Evolutionary conservation across 208 protist genomes (phyloP).

Genomic region (Leishmania arabica): DNA sequence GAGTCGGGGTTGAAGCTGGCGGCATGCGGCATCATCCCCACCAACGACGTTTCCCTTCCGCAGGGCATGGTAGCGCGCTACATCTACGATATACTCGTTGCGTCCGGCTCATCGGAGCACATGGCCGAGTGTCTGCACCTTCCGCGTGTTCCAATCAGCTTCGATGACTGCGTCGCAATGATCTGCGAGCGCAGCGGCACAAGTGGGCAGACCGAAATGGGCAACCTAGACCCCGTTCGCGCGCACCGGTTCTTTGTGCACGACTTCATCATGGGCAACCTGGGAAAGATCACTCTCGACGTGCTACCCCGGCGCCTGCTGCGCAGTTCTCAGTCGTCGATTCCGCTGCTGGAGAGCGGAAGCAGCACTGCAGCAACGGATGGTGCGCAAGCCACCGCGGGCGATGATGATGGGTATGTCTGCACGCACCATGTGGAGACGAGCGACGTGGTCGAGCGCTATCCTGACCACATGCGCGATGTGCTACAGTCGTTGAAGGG

Average conservation of each 20-base stretch:
- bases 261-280: slow-evolving; percentile 83
- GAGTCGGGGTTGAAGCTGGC: slow-evolving; percentile 88
- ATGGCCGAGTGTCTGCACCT: slow-evolving; percentile 88
- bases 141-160: slow-evolving; percentile 81
- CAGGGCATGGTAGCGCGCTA: slow-evolving; percentile 71
- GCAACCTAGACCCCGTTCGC: slow-evolving; percentile 68
- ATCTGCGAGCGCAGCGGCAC: slow-evolving; percentile 87
- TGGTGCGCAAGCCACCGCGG: background rate
- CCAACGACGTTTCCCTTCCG: slow-evolving; percentile 80
- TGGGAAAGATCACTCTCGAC: slow-evolving; percentile 86
- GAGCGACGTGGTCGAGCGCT: slow-evolving; percentile 73
- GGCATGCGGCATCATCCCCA: slow-evolving; percentile 84
- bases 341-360: slow-evolving; percentile 17
- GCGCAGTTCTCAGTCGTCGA: slow-evolving; percentile 14
- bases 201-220: slow-evolving; percentile 82
- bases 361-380: background rate
- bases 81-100: slow-evolving; percentile 81
- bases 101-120: slow-evolving; percentile 67
- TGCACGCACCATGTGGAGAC: slow-evolving; percentile 80
- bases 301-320: slow-evolving; percentile 66
- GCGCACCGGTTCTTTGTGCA: slow-evolving; percentile 84
- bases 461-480: slow-evolving; percentile 80
- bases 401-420: slow-evolving; percentile 30
- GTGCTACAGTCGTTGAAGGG: slow-evolving; percentile 69
- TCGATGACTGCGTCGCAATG: slow-evolving; percentile 90